These are phyloP conservation scores for Penicillium salamii DNA, from an alignment of 495 filamentous ascomycete genomes.

Conservation along the genomic window DNA sequence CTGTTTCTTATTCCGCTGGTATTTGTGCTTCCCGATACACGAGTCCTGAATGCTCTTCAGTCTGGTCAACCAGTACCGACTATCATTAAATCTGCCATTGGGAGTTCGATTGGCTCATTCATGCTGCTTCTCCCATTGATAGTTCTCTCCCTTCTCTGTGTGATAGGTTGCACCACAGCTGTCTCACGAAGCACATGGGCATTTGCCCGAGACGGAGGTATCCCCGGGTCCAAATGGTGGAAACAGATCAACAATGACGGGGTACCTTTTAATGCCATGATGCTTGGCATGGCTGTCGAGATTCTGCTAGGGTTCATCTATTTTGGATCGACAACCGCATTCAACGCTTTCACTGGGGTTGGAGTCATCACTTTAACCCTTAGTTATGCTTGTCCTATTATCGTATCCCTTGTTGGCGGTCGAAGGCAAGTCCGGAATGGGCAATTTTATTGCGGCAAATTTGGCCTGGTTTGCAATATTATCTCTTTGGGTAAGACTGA, in stretches of 20 bases:
- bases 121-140: slow-evolving; percentile 63
- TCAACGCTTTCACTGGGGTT: slow-evolving; percentile 59
- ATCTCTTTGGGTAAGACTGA: slow-evolving; percentile 48
- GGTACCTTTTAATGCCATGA: slow-evolving; percentile 49
- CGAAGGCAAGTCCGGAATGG: slow-evolving; percentile 47
- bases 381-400: slow-evolving; percentile 52
- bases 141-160: slow-evolving; percentile 63
- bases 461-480: slow-evolving; percentile 54
- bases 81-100: slow-evolving; percentile 18
- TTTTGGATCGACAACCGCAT: slow-evolving; percentile 53
- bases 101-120: slow-evolving; percentile 50
- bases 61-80: slow-evolving; percentile 40
- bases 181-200: slow-evolving; percentile 67
- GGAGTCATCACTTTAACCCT: slow-evolving; percentile 55
- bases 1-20: slow-evolving; percentile 59
- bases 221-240: slow-evolving; percentile 60
- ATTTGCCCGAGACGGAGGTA: slow-evolving; percentile 57
- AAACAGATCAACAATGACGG: slow-evolving; percentile 44
- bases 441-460: slow-evolving; percentile 52
- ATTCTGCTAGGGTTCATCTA: slow-evolving; percentile 57
- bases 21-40: slow-evolving; percentile 56
- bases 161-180: slow-evolving; percentile 62
- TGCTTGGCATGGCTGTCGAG: slow-evolving; percentile 49
- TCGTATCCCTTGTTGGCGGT: slow-evolving; percentile 44
- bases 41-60: slow-evolving; percentile 50